Percentiles rank a stretch among this genome's conserved stretches.
phyloP scores from a whole-genome alignment of 78 protist species.

The Dictyostelium brefeldianum region DNA sequence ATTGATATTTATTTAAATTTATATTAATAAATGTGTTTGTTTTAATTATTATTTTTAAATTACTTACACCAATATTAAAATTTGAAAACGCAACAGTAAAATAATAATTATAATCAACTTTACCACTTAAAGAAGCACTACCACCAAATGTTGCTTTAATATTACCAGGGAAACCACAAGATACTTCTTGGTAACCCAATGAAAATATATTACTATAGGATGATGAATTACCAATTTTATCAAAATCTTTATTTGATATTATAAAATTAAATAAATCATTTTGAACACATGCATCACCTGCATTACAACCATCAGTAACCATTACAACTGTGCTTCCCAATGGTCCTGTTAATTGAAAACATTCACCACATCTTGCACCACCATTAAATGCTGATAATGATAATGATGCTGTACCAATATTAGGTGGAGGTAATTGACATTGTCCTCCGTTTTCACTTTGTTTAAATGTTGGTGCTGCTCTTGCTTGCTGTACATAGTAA shows the following conservation, averaged over 20 bases:
- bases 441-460: slow-evolving; percentile 15
- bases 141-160: slow-evolving; percentile 7
- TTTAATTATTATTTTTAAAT: neutral
- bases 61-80: slow-evolving; percentile 11
- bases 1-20: neutral
- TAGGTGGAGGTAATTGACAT: slow-evolving; percentile 25
- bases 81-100: slow-evolving; percentile 16
- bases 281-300: slow-evolving; percentile 53
- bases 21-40: neutral
- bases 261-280: slow-evolving; percentile 34
- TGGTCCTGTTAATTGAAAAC: slow-evolving; percentile 49
- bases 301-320: slow-evolving; percentile 36
- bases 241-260: slow-evolving; percentile 18
- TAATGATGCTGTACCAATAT: slow-evolving; percentile 2
- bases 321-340: slow-evolving; percentile 11
- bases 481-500: neutral
- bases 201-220: slow-evolving; percentile 19
- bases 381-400: neutral
- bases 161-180: slow-evolving; percentile 38
- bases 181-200: slow-evolving; percentile 58
- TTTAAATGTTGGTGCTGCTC: slow-evolving; percentile 43
- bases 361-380: slow-evolving; percentile 27
- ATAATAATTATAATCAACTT: slow-evolving; percentile 27
- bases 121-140: neutral
- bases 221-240: slow-evolving; percentile 23